phyloP scores from a whole-genome alignment of 164 flowering plant species.

The Dillenia turbinata region DNA sequence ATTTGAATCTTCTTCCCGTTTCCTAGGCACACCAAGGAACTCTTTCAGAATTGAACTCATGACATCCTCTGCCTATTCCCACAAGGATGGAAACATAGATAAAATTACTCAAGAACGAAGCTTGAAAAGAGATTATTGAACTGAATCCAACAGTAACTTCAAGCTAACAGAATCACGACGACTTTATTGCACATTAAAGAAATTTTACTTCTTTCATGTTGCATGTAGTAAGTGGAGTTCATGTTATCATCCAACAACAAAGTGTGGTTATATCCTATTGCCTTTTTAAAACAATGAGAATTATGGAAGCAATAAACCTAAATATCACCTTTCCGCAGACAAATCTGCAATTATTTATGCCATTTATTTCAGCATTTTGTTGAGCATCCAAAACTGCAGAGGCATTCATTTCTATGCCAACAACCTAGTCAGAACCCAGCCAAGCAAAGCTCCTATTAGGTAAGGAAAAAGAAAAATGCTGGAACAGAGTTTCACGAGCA shows the following conservation, averaged over 20 bases:
- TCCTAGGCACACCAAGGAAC: slow-evolving; percentile 34
- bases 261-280: too few species aligned
- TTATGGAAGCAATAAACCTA: background rate
- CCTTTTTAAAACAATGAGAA: too few species aligned
- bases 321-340: slow-evolving; percentile 75
- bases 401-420: slow-evolving; percentile 97
- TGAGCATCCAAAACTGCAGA: slow-evolving; percentile 93
- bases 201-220: too few species aligned
- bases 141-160: background rate
- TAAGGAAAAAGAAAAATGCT: background rate
- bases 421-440: slow-evolving; percentile 46
- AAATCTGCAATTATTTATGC: slow-evolving; percentile 82
- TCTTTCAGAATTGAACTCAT: slow-evolving; percentile 77
- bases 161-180: too few species aligned
- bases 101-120: background rate
- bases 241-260: too few species aligned
- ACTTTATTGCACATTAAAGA: too few species aligned
- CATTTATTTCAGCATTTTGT: slow-evolving; percentile 89
- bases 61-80: slow-evolving; percentile 84
- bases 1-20: slow-evolving; percentile 26
- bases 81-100: background rate
- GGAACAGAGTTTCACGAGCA: background rate
- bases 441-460: background rate
- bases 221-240: too few species aligned
- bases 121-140: background rate